A percentile compares a stretch with the other conserved stretches of the same genome.
These are phyloP conservation scores for Aspergillus olivimuriae DNA, from an alignment of 495 filamentous ascomycete genomes.

Conservation along the genomic window DNA sequence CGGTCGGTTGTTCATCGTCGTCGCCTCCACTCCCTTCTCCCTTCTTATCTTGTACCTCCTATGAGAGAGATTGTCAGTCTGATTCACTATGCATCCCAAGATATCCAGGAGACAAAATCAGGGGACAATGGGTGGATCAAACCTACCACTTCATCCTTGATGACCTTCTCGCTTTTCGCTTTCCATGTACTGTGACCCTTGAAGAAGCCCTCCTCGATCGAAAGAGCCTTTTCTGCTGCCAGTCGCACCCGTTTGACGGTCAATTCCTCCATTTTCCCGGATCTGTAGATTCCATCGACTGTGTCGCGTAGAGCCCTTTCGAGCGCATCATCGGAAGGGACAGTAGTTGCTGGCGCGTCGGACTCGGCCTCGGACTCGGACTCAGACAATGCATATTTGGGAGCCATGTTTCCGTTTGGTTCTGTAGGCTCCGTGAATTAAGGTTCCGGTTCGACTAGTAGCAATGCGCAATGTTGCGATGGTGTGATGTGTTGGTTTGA, in stretches of 20 bases:
- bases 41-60: conserved; percentile 28
- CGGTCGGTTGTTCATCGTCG: conserved; percentile 7
- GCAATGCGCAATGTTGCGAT: too few relatives aligned
- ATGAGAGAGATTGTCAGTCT: too few relatives aligned
- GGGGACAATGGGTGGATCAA: background rate
- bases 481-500: too few relatives aligned
- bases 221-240: conserved; percentile 57
- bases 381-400: conserved; percentile 28
- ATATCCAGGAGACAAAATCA: too few relatives aligned
- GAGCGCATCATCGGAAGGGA: conserved; percentile 31
- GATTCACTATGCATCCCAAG: too few relatives aligned
- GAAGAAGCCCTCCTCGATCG: conserved; percentile 64
- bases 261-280: conserved; percentile 55
- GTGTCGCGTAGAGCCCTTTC: conserved; percentile 53
- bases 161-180: conserved; percentile 65
- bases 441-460: too few relatives aligned
- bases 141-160: conserved; percentile 65
- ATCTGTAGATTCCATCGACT: conserved; percentile 51
- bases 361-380: conserved; percentile 30
- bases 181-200: conserved; percentile 65
- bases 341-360: conserved; percentile 2
- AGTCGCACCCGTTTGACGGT: conserved; percentile 71
- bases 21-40: conserved; percentile 7
- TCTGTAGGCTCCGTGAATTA: background rate
- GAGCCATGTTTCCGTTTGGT: conserved; percentile 23